Evolutionary conservation across 2,329 filamentous ascomycete species (phyloP), one percentile per base, ranked within the genome.

Genomic region (Penicillium digitatum): DNA sequence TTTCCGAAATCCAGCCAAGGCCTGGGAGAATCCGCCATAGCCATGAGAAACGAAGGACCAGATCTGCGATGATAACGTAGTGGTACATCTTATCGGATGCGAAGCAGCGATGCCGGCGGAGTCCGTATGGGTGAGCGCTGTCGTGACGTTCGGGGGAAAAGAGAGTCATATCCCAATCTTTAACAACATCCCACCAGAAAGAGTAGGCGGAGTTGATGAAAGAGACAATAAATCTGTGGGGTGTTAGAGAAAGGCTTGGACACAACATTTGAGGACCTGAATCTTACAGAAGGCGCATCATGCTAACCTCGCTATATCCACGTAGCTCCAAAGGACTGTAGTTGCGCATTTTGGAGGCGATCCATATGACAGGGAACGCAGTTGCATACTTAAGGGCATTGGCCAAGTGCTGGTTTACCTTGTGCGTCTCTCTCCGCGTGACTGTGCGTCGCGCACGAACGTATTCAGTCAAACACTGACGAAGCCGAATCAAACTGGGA

Each of bases 171-270:
- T 97, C 94, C 94, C 94, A 99, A 78, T 99, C 94, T 76, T 92
- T 94, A 52, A 90, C 82, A 29, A 97, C 86, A 67, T 99, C 94
- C 94, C 94, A 99, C 79, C 94, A 99, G 78, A 97, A 97, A n/a
- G 88, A 91, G 76, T 96, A 99, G 42, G 88, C 79, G 14, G 90
- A 95, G 73, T 99, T 96, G 65, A 94, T 69, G 32, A 90, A 77
- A 29, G 90, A 88, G 40, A 87, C 87, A 34, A 82, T 74, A 29
- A 95, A 77, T 86, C 90, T 94, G 45, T 18, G 12, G 37, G 10
- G 31, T 16, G n/a, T 20, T 54, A 53, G 20, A 39, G 22, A 40
- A 51, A 39, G n/a, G 26, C 3, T 20, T 27, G 38, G 7, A 27
- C 8, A n/a, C 35, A 24, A 38, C 9, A 31, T 20, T 18, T 3